These are phyloP conservation scores for Solanum chacoense DNA, from an alignment of 305 asterid species.

Conservation along the genomic window DNA sequence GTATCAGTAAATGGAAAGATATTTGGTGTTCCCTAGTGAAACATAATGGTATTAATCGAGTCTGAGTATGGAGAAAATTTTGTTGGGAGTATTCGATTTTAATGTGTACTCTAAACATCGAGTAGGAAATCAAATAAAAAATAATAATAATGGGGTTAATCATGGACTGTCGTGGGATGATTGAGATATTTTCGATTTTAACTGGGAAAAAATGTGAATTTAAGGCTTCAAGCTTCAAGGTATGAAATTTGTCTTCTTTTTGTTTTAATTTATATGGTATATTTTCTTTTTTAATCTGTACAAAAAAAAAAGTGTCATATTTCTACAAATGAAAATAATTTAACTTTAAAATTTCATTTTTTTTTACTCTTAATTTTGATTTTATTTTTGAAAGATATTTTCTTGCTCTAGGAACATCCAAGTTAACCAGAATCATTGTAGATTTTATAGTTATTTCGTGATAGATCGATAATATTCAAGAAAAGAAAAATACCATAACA, in stretches of 20 bases:
- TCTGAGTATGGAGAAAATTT: no score
- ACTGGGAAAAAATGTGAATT: no score
- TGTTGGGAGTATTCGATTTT: rapidly evolving
- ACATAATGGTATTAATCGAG: not conserved
- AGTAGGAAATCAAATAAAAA: no score
- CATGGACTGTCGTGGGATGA: not conserved
- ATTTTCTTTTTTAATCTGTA: no score
- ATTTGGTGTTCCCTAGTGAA: not conserved
- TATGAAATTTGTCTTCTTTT: not conserved
- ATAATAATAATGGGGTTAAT: no score
- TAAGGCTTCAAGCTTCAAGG: not conserved
- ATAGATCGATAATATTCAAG: no score
- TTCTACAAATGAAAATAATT: not conserved
- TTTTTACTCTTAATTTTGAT: not conserved
- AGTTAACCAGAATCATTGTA: not conserved
- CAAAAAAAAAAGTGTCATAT: not conserved
- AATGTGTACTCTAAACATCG: not conserved
- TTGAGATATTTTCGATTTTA: not conserved
- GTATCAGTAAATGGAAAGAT: not conserved
- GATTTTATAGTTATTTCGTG: no score
- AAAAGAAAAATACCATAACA: no score
- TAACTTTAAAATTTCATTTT: no score
- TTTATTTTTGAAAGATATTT: not conserved
- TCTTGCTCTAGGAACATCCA: not conserved
- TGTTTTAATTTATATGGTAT: not conserved